Conservation (phyloP, 805 yeast genomes). For the Lipomyces mesembrius region DNA sequence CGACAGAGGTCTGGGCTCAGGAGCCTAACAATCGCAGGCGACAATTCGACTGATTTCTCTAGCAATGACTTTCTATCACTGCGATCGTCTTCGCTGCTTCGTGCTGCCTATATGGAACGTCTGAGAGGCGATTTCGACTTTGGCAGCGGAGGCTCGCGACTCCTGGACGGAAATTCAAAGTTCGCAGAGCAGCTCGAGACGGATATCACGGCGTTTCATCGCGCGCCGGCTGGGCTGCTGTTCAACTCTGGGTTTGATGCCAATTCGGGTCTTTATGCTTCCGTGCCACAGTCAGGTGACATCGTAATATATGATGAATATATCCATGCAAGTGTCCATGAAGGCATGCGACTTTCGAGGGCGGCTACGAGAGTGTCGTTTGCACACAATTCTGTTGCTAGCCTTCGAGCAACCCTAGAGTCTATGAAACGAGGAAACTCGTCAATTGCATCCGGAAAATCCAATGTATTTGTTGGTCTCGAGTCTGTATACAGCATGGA, state of each 20-base stretch:
- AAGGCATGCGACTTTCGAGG: constrained; percentile 39
- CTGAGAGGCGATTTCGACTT: constrained; percentile 12
- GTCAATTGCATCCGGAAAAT: not conserved
- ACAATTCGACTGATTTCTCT: constrained; percentile 37
- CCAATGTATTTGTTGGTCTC: constrained; percentile 38
- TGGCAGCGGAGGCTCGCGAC: constrained; percentile 41
- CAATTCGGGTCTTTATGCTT: constrained; percentile 36
- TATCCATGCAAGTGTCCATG: constrained; percentile 42
- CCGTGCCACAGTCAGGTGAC: constrained; percentile 39
- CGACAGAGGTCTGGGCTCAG: constrained; percentile 15
- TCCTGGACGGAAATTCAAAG: constrained; percentile 40
- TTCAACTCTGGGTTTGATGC: constrained; percentile 42
- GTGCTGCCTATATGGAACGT: constrained; percentile 21
- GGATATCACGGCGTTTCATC: constrained; percentile 35
- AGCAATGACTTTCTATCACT: constrained; percentile 40
- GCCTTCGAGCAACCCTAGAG: constrained; percentile 10
- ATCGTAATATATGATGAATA: constrained; percentile 39
- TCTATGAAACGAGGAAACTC: not conserved
- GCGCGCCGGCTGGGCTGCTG: constrained; percentile 35
- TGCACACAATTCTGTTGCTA: constrained; percentile 34
- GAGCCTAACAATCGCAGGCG: constrained; percentile 7
- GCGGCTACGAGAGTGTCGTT: constrained; percentile 20
- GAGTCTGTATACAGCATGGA: constrained; percentile 42
- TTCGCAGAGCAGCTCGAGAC: constrained; percentile 35
- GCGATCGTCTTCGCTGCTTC: constrained; percentile 12